Evolutionary conservation across 2,329 filamentous ascomycete species (phyloP), one percentile per base, ranked within the genome.

Genomic region (Trichoderma sp.): DNA sequence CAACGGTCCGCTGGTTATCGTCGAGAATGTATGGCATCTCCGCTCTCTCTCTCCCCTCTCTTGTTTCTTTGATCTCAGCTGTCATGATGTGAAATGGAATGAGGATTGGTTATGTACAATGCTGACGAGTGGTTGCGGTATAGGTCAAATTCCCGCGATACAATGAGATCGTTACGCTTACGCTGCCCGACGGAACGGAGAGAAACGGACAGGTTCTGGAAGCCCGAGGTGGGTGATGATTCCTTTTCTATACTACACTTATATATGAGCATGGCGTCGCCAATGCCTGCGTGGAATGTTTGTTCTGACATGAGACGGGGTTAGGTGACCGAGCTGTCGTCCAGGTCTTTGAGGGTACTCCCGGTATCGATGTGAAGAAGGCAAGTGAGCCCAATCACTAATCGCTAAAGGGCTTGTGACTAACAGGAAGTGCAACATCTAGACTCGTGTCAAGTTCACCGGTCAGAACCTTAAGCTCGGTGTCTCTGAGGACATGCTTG

Each of bases 311-410:
- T 36, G 43, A 71, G 43, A 71, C 72, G 32, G 62, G 58, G 63
- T 60, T 21, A 98, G 95, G 95, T 81, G 94, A 92, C 85, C 91
- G 95, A 84, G 96, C 96, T 73, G 91, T 99, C 79, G 96, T 99
- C 61, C 96, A 97, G 91, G 95, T 98, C 77, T 99, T 99, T 82
- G 96, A 99, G 85, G 96, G 96, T 78, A 99, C 96, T 75, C 86
- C 95, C 61, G 96, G 96, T 81, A 96, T 99, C 82, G 96, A 99
- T 89, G 96, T 99, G 76, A 98, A 98, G 89, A 99, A 98, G 93
- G 94, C 93, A 85, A 74, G 83, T 70, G 4, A 76, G 60, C 30
- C 39, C 64, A 63, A 3, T 65, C 6, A 24, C 57, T 32, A 70
- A 61, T 65, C 62, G 71, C 30, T 43, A 71, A 58, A 39, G n/a